These are phyloP conservation scores for Fusarium globosum DNA, from an alignment of 2,329 filamentous ascomycete species.

Conservation along the genomic window DNA sequence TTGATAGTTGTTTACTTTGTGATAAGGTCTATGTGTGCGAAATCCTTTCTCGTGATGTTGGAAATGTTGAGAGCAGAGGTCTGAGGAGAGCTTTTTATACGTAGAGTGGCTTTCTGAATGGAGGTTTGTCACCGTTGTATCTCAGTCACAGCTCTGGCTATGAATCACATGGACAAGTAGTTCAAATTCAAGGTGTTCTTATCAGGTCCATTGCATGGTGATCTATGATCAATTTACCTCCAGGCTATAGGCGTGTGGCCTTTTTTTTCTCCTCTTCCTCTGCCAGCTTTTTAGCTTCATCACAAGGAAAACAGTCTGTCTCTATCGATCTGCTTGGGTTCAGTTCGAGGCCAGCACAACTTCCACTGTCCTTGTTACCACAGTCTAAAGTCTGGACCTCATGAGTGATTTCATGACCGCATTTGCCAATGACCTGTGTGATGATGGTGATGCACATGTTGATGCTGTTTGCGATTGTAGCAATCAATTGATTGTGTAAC, in stretches of 20 bases:
- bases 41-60: fast-evolving
- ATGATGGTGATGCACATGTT: not conserved
- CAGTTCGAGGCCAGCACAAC: not conserved
- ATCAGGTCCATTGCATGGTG: fast-evolving
- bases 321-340: not conserved
- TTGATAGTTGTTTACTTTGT: not conserved
- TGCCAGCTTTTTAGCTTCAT: not conserved
- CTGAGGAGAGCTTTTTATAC: not conserved
- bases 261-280: too few relatives aligned
- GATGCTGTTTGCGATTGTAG: fast-evolving
- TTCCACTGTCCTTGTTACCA: not conserved
- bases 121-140: not conserved
- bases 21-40: fast-evolving
- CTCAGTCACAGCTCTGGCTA: not conserved
- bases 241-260: not conserved
- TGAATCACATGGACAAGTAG: too few relatives aligned
- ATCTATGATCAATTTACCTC: fast-evolving
- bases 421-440: not conserved
- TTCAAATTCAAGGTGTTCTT: fast-evolving
- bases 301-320: not conserved
- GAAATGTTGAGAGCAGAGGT: too few relatives aligned
- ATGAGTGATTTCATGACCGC: not conserved
- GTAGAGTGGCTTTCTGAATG: not conserved
- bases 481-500: too few relatives aligned
- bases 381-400: not conserved